Percentiles rank a stretch among this genome's conserved stretches.
Conservation (phyloP, 192 early-diverging fungal genomes). For the Coemansia pectinata region DNA sequence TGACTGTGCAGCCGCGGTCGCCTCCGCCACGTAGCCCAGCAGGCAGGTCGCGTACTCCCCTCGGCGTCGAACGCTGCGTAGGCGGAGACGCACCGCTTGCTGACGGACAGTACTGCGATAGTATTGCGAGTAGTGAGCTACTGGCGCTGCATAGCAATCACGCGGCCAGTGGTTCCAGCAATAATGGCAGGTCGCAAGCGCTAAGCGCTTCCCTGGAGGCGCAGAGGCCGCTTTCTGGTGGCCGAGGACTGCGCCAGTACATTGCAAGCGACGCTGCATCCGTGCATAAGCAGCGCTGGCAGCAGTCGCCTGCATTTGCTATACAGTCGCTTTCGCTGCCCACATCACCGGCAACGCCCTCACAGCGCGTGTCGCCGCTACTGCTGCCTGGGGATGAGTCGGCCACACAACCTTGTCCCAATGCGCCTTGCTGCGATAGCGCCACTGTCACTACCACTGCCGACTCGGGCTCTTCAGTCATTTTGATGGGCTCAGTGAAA, state of each 20-base stretch:
- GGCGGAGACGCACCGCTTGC: background rate
- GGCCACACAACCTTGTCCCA: background rate
- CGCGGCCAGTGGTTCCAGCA: background rate
- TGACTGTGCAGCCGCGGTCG: background rate
- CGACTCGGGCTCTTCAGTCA: background rate
- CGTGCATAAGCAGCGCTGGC: constrained; percentile 7
- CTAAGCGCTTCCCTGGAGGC: background rate
- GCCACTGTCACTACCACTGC: background rate
- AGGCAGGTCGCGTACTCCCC: background rate
- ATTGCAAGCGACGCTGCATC: background rate
- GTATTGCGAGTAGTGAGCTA: background rate
- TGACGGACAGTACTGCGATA: background rate
- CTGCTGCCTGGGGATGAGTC: constrained; percentile 6
- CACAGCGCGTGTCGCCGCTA: constrained; percentile 10
- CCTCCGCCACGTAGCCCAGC: background rate
- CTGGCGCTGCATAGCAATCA: background rate
- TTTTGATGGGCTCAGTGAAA: constrained; percentile 44
- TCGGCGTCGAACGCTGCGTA: constrained; percentile 1
- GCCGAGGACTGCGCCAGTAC: constrained; percentile 1
- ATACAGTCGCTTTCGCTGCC: constrained; percentile 13
- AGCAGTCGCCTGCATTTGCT: constrained; percentile 5
- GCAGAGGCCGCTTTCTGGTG: background rate
- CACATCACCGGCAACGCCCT: constrained; percentile 4
- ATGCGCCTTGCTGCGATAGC: background rate
- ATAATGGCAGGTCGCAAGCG: background rate